These are phyloP conservation scores for Scutellaria minor DNA, from an alignment of 257 asterid species.

Conservation along the genomic window DNA sequence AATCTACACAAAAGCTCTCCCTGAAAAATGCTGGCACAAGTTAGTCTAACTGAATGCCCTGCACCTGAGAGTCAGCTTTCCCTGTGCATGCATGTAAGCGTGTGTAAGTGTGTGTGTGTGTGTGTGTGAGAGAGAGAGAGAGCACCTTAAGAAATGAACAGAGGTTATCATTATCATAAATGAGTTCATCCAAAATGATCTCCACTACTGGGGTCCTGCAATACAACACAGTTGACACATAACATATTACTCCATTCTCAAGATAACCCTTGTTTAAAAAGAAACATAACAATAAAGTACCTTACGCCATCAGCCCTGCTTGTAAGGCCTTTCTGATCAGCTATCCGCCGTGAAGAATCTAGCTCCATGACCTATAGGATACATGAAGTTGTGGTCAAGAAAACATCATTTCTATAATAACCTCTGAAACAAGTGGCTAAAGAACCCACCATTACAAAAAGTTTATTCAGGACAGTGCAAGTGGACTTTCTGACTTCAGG, in stretches of 20 bases:
- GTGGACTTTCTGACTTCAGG: conserved; percentile 64
- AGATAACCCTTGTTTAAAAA: conserved; percentile 10
- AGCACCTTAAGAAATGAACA: conserved; percentile 78
- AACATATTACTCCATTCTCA: conserved; percentile 19
- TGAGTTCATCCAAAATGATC: conserved; percentile 80
- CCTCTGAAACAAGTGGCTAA: conserved; percentile 32
- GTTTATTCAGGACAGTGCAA: conserved; percentile 58
- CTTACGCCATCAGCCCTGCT: conserved; percentile 86
- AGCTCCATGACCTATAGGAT: conserved; percentile 73
- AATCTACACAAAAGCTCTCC: not conserved
- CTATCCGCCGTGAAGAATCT: conserved; percentile 66
- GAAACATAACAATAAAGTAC: conserved; percentile 41
- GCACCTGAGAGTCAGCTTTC: conserved; percentile 18
- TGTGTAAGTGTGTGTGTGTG: not conserved
- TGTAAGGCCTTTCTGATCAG: conserved; percentile 73
- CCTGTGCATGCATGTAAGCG: not conserved
- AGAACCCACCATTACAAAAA: conserved; percentile 65
- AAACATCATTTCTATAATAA: conserved; percentile 30
- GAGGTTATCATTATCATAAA: conserved; percentile 56
- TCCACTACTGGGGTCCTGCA: conserved; percentile 82
- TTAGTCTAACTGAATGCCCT: not conserved
- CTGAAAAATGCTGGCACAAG: conserved; percentile 8
- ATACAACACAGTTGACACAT: conserved; percentile 28
- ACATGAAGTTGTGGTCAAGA: conserved; percentile 33
- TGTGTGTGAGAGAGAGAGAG: conserved; percentile 33